A percentile compares a stretch with the other conserved stretches of the same genome.
Evolutionary conservation across 441 rosid genomes (phyloP).

Genomic region (Adansonia gregorii): DNA sequence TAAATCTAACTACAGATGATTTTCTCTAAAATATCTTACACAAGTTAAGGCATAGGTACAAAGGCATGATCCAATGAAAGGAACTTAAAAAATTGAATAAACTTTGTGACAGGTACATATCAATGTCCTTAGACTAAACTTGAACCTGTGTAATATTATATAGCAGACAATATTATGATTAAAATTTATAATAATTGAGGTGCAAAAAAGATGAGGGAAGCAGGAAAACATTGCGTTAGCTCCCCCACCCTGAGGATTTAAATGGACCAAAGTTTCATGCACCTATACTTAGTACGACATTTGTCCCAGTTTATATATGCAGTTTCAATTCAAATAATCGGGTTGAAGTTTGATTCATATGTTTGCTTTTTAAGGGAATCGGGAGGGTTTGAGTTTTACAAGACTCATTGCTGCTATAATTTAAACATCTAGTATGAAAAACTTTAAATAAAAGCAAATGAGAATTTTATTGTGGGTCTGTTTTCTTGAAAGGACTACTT

Average conservation of each 20-base stretch:
- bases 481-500: slow-evolving; percentile 36
- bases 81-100: no score
- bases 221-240: not conserved
- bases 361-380: not conserved
- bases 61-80: no score
- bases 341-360: not conserved
- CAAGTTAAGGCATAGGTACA: no score
- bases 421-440: not conserved
- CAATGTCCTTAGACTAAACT: no score
- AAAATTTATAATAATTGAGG: not conserved
- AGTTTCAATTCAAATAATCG: not conserved
- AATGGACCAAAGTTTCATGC: not conserved
- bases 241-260: not conserved
- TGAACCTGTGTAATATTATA: no score
- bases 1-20: not conserved
- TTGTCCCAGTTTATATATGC: no score
- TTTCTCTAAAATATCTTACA: not conserved
- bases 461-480: not conserved
- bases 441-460: not conserved
- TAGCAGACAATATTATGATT: no score
- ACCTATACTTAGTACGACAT: not conserved
- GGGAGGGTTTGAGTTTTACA: not conserved
- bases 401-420: not conserved
- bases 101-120: no score
- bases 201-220: not conserved